Evolutionary conservation across 2,329 filamentous ascomycete genomes (phyloP), one percentile per base, ranked within the genome.

Genomic region (Lasiodiplodia hormozganensis): DNA sequence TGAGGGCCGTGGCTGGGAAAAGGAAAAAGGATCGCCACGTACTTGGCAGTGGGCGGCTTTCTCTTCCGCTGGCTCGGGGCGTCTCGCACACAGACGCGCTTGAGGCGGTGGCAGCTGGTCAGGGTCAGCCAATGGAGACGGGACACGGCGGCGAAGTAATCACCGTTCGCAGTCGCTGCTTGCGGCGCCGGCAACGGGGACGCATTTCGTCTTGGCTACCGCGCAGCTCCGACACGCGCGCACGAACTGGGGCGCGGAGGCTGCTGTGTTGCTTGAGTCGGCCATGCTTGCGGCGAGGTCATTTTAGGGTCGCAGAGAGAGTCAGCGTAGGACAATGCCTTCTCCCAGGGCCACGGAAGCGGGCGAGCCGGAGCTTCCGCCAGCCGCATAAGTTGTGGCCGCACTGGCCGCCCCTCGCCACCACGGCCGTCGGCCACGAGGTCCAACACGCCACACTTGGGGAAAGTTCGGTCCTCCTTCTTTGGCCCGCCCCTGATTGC

Each of bases 191-290:
- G 53, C 18, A 43, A 28, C 51, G 2, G 57, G 56, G n/a, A 68
- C 67, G 58, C 67, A 68, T 65, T 68, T 68, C 36, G 67, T 68
- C 67, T 68, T 68, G 51, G 67, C 67, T 18, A 57, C 60, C 14
- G 67, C 58, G 52, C 67, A 68, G 60, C 31, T 68, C 38, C 60
- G 58, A 43, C 67, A 68, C 12, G 67, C 67, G 36, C 67, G 67
- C 10, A 40, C 57, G 43, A 68, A 67, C 60, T 64, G 60, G 16
- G 60, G 11, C 28, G 47, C n/a, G 47, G 60, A 4, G 4, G 38
- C 23, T 14, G 58, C 21, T n/a, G 60, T 5, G 57, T 18, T 62
- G 60, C 23, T 5, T 12, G 36, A 11, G 36, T 60, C 23, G 21
- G 36, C 56, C 38, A 62, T 62, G 57, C n/a, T 52, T 16, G 43